Conservation (phyloP, 2,329 filamentous ascomycete species). For the Akanthomyces dipterigenus region DNA sequence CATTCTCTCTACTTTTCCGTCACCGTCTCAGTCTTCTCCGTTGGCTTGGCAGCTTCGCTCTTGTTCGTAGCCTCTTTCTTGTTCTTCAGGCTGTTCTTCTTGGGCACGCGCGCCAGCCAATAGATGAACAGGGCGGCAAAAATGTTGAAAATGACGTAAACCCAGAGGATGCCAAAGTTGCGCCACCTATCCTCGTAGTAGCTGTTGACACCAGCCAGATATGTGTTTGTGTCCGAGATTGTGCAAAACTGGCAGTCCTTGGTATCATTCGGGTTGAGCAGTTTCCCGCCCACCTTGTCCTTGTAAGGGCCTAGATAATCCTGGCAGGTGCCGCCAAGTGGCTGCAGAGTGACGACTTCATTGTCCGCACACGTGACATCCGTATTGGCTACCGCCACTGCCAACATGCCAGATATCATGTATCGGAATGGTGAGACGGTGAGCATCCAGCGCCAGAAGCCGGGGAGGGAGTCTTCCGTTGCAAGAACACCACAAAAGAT, state of each 20-base stretch:
- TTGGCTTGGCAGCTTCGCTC: not conserved
- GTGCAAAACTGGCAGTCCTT: slow-evolving; percentile 50
- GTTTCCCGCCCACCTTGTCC: slow-evolving; percentile 40
- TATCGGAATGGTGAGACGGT: slow-evolving; percentile 74
- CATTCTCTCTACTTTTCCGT: not conserved
- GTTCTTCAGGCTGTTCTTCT: slow-evolving; percentile 28
- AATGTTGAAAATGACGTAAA: slow-evolving; percentile 54
- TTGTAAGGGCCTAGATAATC: slow-evolving; percentile 52
- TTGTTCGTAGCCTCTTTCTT: not conserved
- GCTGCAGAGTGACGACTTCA: slow-evolving; percentile 63
- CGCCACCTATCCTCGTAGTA: slow-evolving; percentile 57
- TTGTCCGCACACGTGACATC: slow-evolving; percentile 59
- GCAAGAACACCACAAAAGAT: slow-evolving; percentile 74
- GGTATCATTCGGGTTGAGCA: slow-evolving; percentile 42
- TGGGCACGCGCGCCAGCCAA: slow-evolving; percentile 45
- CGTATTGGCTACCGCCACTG: slow-evolving; percentile 62
- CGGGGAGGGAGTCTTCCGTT: slow-evolving; percentile 52
- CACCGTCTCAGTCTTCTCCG: not conserved
- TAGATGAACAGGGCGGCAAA: slow-evolving; percentile 48
- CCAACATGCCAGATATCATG: slow-evolving; percentile 64
- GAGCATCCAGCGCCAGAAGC: slow-evolving; percentile 75
- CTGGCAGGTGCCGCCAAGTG: slow-evolving; percentile 53
- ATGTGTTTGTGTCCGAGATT: slow-evolving; percentile 44
- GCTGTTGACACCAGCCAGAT: slow-evolving; percentile 41
- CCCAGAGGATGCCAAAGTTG: slow-evolving; percentile 59